A percentile compares a stretch with the other conserved stretches of the same genome.
Conservation (phyloP, 1,284 basidiomycete species). For the Boletus hoseneyae region DNA sequence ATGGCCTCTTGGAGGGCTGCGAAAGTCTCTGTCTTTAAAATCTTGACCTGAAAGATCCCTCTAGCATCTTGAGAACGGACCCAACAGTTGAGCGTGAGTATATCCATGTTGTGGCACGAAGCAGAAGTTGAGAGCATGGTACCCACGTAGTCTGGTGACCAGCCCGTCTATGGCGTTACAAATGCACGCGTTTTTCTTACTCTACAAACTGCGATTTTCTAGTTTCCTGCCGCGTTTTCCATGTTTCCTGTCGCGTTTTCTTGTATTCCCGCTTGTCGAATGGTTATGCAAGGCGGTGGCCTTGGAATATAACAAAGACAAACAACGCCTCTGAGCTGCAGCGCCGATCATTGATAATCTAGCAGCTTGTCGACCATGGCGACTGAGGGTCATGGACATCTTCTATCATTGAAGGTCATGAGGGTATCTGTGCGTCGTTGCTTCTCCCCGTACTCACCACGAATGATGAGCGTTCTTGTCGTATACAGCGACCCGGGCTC, state of each 20-base stretch:
- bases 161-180: too few relatives aligned
- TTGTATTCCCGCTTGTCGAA: too few relatives aligned
- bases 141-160: too few relatives aligned
- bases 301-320: conserved; percentile 21
- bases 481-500: conserved; percentile 62
- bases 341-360: conserved; percentile 1
- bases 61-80: not conserved
- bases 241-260: too few relatives aligned
- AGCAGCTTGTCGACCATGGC: conserved; percentile 10
- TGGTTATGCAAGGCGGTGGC: conserved; percentile 5
- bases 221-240: too few relatives aligned
- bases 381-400: conserved; percentile 53
- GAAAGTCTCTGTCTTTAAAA: not conserved
- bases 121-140: too few relatives aligned
- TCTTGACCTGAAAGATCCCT: not conserved
- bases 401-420: conserved; percentile 77
- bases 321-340: conserved; percentile 14
- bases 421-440: conserved; percentile 64
- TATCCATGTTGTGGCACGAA: too few relatives aligned
- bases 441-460: conserved; percentile 3
- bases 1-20: not conserved
- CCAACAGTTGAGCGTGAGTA: too few relatives aligned
- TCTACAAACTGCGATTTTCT: too few relatives aligned
- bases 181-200: too few relatives aligned
- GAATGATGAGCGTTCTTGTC: conserved; percentile 2